Evolutionary conservation across 2,329 filamentous ascomycete species (phyloP).

Genomic region (Colletotrichum endophyticum): DNA sequence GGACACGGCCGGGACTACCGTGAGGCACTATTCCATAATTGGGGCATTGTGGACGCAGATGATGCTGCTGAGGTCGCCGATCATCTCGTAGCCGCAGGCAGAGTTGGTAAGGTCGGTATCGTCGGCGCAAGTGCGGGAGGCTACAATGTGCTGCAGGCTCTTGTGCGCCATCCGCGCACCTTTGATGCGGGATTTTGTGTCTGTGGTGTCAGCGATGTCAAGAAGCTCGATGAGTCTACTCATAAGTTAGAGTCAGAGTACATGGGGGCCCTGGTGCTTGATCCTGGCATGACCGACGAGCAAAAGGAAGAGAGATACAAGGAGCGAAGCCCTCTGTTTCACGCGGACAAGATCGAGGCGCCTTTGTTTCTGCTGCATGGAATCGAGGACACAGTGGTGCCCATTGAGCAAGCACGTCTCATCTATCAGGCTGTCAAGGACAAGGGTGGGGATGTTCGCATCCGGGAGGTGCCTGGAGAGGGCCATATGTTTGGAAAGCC

Average conservation of each 20-base stretch:
- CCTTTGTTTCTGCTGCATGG: constrained; percentile 64
- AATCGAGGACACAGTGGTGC: constrained; percentile 60
- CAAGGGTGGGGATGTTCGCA: constrained; percentile 46
- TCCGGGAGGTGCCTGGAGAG: constrained; percentile 54
- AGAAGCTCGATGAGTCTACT: constrained; percentile 47
- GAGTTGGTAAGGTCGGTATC: constrained; percentile 49
- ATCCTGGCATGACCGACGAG: constrained; percentile 34
- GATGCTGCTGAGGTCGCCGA: constrained; percentile 53
- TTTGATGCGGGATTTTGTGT: constrained; percentile 56
- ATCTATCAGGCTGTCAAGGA: constrained; percentile 51
- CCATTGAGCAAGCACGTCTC: constrained; percentile 58
- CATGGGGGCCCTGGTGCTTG: constrained; percentile 47
- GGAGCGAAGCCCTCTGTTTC: constrained; percentile 53
- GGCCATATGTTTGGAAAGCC: constrained; percentile 54
- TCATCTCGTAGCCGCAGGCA: constrained; percentile 40
- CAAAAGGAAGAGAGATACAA: constrained; percentile 45
- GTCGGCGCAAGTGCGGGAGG: constrained; percentile 58
- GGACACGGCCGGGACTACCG: constrained; percentile 57
- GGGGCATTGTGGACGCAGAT: constrained; percentile 55
- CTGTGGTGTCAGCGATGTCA: constrained; percentile 57
- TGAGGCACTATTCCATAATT: constrained; percentile 50
- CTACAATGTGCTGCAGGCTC: constrained; percentile 55
- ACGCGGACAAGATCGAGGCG: constrained; percentile 50
- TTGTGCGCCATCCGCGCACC: constrained; percentile 48
- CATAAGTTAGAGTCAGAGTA: constrained; percentile 64